Conservation (phyloP, 1,284 basidiomycete genomes). For the Ganoderma lingzhi region DNA sequence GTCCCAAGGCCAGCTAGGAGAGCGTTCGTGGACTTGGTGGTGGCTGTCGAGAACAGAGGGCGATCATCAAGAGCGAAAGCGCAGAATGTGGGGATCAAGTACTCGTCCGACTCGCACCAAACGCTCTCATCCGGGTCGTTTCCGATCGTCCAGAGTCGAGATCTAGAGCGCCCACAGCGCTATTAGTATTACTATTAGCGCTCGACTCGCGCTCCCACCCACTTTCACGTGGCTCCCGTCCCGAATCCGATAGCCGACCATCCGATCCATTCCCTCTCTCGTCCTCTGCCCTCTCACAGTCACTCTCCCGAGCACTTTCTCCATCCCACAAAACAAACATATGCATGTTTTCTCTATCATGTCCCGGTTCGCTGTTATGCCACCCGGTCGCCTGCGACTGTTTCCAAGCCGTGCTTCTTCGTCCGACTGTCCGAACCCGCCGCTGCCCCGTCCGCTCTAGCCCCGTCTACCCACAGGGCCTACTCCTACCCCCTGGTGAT, state of each 20-base stretch:
- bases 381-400: neutral
- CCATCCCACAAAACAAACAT: no score
- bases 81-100: neutral
- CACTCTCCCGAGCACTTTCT: no score
- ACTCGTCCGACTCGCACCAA: neutral
- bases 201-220: neutral
- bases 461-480: slow-evolving; percentile 24
- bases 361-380: no score
- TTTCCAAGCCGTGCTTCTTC: neutral
- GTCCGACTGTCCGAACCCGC: neutral
- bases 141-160: slow-evolving; percentile 16
- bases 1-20: neutral
- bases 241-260: neutral
- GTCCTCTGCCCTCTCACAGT: no score
- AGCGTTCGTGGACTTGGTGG: neutral
- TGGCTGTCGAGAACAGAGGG: neutral
- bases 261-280: neutral
- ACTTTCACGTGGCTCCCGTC: slow-evolving; percentile 9
- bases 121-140: slow-evolving; percentile 14
- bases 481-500: slow-evolving; percentile 35
- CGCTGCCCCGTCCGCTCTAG: slow-evolving; percentile 1
- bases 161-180: no score
- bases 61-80: slow-evolving; percentile 6
- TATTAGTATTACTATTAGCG: neutral
- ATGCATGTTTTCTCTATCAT: no score